Evolutionary conservation across 2,329 filamentous ascomycete genomes (phyloP), one percentile per base, ranked within the genome.

Genomic region (Lecanicillium sp.): DNA sequence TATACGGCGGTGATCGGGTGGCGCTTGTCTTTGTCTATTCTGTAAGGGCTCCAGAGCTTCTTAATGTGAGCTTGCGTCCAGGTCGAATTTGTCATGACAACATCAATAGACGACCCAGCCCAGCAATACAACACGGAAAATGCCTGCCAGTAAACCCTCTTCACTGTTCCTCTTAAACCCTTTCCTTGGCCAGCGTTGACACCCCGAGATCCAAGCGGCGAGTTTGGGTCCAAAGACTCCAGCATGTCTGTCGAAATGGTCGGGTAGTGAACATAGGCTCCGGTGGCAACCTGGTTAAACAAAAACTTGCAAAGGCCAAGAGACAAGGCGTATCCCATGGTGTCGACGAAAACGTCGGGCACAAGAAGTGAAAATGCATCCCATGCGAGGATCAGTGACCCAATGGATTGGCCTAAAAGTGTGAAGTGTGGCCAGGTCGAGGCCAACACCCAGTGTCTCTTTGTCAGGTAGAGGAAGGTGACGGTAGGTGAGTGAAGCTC

Each of bases 181-280:
- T 68, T 71, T 3, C 88, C 90, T 39, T 84, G 73, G 22, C 90
- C 89, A 4, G 89, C 85, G 56, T 96, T 92, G 40, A 94, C 70
- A 3, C 90, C 84, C 61, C 76, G 81, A 40, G 58, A 59, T 12
- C 80, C 83, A 34, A 68, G 73, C 25, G 62, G 45, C 2, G 70
- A 73, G 8, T 57, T 59, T 8, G 83, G 77, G 48, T 88, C 77
- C 4, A 95, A 76, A 14, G 85, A 90, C 16, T 78, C 74, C 4
- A 98, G 76, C 92, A 98, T 98, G 54, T 98, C 92, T 36, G 88
- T 98, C 3, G 89, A 95, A 38, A 98, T 98, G 40, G 90, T 96
- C 1, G 92, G 92, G 57, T 96, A 98, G 64, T 98, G 92, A 1
- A 96, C 89, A 56, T 98, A 98, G 37, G 92, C 89, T 33, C 78